Base-by-base conservation (phyloP, 73 alveolate genomes). In the Paramecium caudatum region DNA sequence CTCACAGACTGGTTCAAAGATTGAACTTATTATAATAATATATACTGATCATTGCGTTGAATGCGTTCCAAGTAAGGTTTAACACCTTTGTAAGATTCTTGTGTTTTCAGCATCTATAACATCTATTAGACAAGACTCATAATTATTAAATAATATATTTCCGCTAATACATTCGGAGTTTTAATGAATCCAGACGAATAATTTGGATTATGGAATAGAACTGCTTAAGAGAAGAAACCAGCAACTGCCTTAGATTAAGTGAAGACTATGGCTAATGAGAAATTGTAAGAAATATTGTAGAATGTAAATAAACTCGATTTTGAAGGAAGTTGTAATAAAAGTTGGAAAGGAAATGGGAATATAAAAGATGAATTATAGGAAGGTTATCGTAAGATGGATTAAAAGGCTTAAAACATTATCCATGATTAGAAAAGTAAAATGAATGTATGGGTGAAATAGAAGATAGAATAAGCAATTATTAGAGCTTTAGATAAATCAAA, bases 381-480 rank as follows among this genome's bases (percentile, higher is more conserved):
- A 7, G 88, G 47, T 4, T 74, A 41, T 74, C 68, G 43, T 12
- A 74, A 74, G 19, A 21, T 74, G 10, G 88, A 74, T 41, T 37
- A 30, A 15, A 45, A 41, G 21, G 68, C 88, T 1, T 41, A 74
- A 45, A 13, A 10, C 19, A 41, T 74, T 7, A 9, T 74, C 12
- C 62, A 37, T 36, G 47, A 39, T 21, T 17, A 37, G n/a, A 74
- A 74, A 74, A 87, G 25, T 19, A 82, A 82, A 61, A 39, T 82
- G 82, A 82, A 82, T 50, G 88, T 46, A 15, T 82, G 91, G 82
- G 21, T 61, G 15, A 82, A 50, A 82, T 9, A 82, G 34, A 50
- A 82, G 32, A 82, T 82, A 15, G 91, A 82, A 25, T 2, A 19
- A 15, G 62, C 43, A 27, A 61, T 82, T 19, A 32, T 82, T 5